Percentiles rank a stretch among this genome's conserved stretches.
Conservation (phyloP, 2,329 filamentous ascomycete genomes). For the Penicillium rolfsii region DNA sequence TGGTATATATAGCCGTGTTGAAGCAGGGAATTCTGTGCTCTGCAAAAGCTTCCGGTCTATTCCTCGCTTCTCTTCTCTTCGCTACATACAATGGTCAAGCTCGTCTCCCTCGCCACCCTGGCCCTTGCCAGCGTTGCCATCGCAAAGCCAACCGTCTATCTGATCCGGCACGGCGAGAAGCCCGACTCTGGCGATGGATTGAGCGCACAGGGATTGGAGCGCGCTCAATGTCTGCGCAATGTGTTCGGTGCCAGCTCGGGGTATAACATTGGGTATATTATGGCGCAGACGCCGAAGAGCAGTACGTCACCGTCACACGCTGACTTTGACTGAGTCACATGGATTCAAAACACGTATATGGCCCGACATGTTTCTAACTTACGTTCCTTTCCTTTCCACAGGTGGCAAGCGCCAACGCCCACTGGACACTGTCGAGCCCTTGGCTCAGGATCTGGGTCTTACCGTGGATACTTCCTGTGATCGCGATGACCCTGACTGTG, state of each 20-base stretch:
- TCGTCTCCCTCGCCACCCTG: constrained; percentile 11
- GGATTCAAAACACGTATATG: too few species aligned
- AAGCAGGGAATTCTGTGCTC: too few species aligned
- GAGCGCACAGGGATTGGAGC: constrained; percentile 55
- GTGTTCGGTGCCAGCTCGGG: constrained; percentile 58
- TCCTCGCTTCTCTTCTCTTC: not conserved
- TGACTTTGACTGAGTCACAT: too few species aligned
- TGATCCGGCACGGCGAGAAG: constrained; percentile 69
- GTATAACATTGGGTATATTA: constrained; percentile 62
- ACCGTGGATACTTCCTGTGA: constrained; percentile 60
- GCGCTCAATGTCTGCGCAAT: constrained; percentile 61
- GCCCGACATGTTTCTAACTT: not conserved
- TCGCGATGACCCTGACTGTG: constrained; percentile 60
- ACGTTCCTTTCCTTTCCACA: constrained; percentile 5
- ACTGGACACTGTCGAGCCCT: constrained; percentile 60
- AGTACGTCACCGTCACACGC: constrained; percentile 23
- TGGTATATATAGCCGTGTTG: not conserved
- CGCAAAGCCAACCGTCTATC: constrained; percentile 57
- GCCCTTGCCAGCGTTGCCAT: constrained; percentile 21
- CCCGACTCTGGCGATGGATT: constrained; percentile 56
- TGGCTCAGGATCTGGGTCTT: constrained; percentile 60
- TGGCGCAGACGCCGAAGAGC: constrained; percentile 59
- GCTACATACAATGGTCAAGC: constrained; percentile 7
- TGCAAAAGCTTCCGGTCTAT: too few species aligned
- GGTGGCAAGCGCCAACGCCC: constrained; percentile 59